Evolutionary conservation across 768 basidiomycete species (phyloP), one percentile per base, ranked within the genome.

Genomic region (Stropharia rugosoannulata): DNA sequence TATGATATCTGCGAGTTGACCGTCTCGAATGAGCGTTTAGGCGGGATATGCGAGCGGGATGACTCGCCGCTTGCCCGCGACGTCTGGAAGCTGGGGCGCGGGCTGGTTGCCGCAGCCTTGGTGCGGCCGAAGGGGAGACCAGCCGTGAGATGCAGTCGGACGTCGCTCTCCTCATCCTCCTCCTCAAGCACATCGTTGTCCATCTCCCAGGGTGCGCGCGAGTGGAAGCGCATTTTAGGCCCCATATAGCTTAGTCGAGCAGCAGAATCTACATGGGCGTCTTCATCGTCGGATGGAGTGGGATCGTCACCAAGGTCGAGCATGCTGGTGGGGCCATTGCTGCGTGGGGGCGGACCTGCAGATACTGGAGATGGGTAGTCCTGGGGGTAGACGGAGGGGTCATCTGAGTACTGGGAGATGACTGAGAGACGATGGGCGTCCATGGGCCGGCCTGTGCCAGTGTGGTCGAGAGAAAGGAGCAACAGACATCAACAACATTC

Each of bases 171-270:
- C 40, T 84, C 83, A 25, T 77, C 75, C 32, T 77, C 82, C 63
- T 78, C 80, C 29, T 75, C 68, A 2, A 78, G 55, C 3, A 69
- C 38, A 37, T 74, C 78, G 12, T 78, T 82, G 47, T 83, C 87
- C 37, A 79, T 70, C 70, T 92, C 90, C 90, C 90, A 93, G 39
- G 90, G 90, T 15, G 90, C 87, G 22, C 80, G 86, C 58, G 87
- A 89, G 69, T 90, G 88, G 65, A 90, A 84, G 49, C 85, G 84
- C 80, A 92, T 89, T 70, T 84, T 90, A 29, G 90, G 90, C n/a
- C 91, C 91, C 35, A 87, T 82, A 46, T 86, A 72, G 63, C 87
- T 90, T 70, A 91, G 81, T 51, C 85, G 78, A 56, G 77, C 68
- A 1, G 77, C 70, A 37, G 74, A 73, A 45, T 78, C 72, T 42